Evolutionary conservation across 1,139 yeast genomes (phyloP).

Genomic region (Debaryomyces udenii): DNA sequence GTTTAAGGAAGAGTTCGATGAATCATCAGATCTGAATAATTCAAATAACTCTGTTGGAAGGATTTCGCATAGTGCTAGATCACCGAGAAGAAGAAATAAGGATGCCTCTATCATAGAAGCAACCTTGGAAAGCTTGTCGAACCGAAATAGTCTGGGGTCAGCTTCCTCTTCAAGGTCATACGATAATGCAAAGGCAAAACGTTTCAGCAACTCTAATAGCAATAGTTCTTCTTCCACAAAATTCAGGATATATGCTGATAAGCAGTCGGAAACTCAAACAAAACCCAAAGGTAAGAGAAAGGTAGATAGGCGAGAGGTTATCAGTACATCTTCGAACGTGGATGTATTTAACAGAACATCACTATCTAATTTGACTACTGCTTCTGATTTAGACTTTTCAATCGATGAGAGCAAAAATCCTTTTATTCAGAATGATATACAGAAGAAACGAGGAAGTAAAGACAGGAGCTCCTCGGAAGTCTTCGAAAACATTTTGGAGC

Average conservation of each 20-base stretch:
- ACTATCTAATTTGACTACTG: constrained; percentile 17
- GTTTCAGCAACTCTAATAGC: constrained; percentile 4
- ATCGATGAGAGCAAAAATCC: constrained; percentile 2
- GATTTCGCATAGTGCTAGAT: background rate
- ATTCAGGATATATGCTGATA: constrained; percentile 18
- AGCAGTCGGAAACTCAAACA: constrained; percentile 3
- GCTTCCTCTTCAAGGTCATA: background rate
- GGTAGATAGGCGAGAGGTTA: constrained; percentile 18
- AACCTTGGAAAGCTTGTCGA: constrained; percentile 10
- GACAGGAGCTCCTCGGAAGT: constrained; percentile 4
- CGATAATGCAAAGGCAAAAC: background rate
- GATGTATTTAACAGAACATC: constrained; percentile 21
- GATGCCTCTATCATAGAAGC: constrained; percentile 13
- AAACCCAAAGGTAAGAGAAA: background rate
- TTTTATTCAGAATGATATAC: background rate
- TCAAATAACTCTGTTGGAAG: constrained; percentile 1
- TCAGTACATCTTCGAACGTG: constrained; percentile 23
- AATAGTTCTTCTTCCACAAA: constrained; percentile 17
- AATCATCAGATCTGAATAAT: constrained; percentile 14
- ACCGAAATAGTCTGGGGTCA: background rate
- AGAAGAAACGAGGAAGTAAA: constrained; percentile 5
- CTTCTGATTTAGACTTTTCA: constrained; percentile 16
- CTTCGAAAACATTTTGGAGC: constrained; percentile 4
- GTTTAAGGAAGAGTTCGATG: constrained; percentile 38
- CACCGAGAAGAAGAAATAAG: constrained; percentile 7